Conservation (phyloP, 2,329 filamentous ascomycete species). For the Mycogone perniciosa region DNA sequence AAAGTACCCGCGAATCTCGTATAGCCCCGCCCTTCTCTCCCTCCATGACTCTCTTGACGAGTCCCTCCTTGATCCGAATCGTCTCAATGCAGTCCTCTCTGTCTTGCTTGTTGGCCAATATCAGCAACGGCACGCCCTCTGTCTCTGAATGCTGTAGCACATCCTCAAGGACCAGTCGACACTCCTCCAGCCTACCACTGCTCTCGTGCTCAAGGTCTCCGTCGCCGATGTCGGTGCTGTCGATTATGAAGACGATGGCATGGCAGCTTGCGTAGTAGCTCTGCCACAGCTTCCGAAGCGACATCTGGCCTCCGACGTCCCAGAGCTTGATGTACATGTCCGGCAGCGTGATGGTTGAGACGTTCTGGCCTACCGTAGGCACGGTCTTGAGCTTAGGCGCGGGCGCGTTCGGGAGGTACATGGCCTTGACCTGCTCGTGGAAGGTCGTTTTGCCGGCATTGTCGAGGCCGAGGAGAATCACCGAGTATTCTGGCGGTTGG, state of each 20-base stretch:
- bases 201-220: conserved; percentile 54
- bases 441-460: conserved; percentile 98
- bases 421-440: conserved; percentile 89
- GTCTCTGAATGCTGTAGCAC: conserved; percentile 83
- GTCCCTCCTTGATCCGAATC: conserved; percentile 91
- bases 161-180: conserved; percentile 79
- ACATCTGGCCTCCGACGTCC: conserved; percentile 94
- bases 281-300: conserved; percentile 85
- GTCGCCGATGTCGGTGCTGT: conserved; percentile 88
- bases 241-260: conserved; percentile 96
- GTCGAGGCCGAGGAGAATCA: conserved; percentile 93
- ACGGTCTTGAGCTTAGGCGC: conserved; percentile 76
- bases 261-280: conserved; percentile 92
- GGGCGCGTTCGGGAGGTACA: conserved; percentile 61
- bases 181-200: conserved; percentile 71
- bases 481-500: conserved; percentile 71
- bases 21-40: conserved; percentile 82
- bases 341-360: conserved; percentile 80
- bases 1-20: conserved; percentile 83
- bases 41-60: conserved; percentile 93
- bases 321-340: conserved; percentile 98
- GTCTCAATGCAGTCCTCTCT: conserved; percentile 96
- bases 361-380: conserved; percentile 95
- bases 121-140: conserved; percentile 83
- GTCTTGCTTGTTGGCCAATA: conserved; percentile 97